These are phyloP conservation scores for Didymella exigua DNA, from an alignment of 2,329 filamentous ascomycete genomes.

Conservation along the genomic window DNA sequence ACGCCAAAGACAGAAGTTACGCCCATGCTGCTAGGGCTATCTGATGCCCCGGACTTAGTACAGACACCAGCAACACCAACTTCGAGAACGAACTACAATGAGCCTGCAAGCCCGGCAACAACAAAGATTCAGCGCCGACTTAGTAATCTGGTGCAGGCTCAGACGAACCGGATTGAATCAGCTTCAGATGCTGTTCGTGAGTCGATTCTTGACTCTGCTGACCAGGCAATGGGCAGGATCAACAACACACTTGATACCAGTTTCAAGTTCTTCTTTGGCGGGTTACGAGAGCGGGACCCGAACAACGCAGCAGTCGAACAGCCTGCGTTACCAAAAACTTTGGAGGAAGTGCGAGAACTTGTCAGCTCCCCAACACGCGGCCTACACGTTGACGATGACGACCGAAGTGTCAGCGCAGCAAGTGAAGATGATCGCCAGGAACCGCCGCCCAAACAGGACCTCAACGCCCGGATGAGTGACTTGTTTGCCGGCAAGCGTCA, in stretches of 20 bases:
- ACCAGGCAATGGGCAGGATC: conserved; percentile 90
- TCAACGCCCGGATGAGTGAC: conserved; percentile 67
- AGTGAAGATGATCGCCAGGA: conserved; percentile 52
- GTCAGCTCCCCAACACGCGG: conserved; percentile 71
- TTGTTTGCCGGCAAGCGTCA: conserved; percentile 71
- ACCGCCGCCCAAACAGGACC: conserved; percentile 37
- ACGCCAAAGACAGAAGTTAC: conserved; percentile 51
- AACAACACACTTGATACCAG: conserved; percentile 88
- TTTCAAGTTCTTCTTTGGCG: conserved; percentile 90
- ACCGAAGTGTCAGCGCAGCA: conserved; percentile 55
- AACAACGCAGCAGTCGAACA: conserved; percentile 37
- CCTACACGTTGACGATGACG: conserved; percentile 57
- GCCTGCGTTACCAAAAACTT: conserved; percentile 76
- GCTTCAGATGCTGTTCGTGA: conserved; percentile 78
- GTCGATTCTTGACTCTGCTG: conserved; percentile 76
- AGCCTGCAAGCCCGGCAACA: conserved; percentile 46
- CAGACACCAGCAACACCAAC: conserved; percentile 48
- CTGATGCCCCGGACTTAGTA: conserved; percentile 46
- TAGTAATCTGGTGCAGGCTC: conserved; percentile 84
- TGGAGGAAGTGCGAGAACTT: conserved; percentile 90
- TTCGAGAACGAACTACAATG: conserved; percentile 25
- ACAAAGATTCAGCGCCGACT: conserved; percentile 72
- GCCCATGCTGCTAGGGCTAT: conserved; percentile 48
- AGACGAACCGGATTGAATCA: conserved; percentile 78
- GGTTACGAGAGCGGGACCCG: conserved; percentile 71